phyloP scores from a whole-genome alignment of 2,329 filamentous ascomycete species.

The Periconia macrospinosa region DNA sequence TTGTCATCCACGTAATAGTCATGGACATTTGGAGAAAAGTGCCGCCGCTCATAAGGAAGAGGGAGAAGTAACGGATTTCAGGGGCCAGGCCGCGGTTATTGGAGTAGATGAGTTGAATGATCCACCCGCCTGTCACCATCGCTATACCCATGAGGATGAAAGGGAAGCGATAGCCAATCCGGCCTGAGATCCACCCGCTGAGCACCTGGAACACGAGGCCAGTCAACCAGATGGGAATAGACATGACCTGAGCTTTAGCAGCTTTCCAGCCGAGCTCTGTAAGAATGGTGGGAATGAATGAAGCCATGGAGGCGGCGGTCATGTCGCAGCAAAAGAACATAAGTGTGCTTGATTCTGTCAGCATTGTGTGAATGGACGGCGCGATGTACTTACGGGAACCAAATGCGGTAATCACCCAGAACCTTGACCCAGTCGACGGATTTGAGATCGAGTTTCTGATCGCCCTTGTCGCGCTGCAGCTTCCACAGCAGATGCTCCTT shows the following conservation, averaged over 20 bases:
- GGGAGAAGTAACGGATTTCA: conserved; percentile 52
- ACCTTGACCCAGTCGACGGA: conserved; percentile 52
- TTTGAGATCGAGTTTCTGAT: conserved; percentile 47
- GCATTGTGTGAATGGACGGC: conserved; percentile 17
- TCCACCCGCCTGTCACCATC: conserved; percentile 53
- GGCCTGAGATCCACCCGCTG: conserved; percentile 25
- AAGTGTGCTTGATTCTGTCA: conserved; percentile 21
- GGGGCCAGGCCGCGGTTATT: conserved; percentile 48
- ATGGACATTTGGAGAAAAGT: conserved; percentile 60
- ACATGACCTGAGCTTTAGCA: conserved; percentile 36
- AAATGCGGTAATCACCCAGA: conserved; percentile 59
- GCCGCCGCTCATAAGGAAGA: conserved; percentile 32
- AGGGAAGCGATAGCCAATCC: conserved; percentile 31
- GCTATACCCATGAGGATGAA: conserved; percentile 31
- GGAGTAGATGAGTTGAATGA: conserved; percentile 51
- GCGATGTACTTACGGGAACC: conserved; percentile 54
- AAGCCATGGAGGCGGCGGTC: conserved; percentile 34
- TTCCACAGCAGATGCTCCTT: conserved; percentile 56
- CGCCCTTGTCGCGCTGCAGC: conserved; percentile 50
- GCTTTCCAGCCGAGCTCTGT: conserved; percentile 36
- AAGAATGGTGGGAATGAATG: conserved; percentile 39
- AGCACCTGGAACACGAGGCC: conserved; percentile 29
- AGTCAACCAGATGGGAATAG: conserved; percentile 38
- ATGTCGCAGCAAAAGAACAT: conserved; percentile 41
- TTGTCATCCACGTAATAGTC: conserved; percentile 55